phyloP scores from a whole-genome alignment of 192 early-diverging fungal species.

The Mycoemilia scoparia region DNA sequence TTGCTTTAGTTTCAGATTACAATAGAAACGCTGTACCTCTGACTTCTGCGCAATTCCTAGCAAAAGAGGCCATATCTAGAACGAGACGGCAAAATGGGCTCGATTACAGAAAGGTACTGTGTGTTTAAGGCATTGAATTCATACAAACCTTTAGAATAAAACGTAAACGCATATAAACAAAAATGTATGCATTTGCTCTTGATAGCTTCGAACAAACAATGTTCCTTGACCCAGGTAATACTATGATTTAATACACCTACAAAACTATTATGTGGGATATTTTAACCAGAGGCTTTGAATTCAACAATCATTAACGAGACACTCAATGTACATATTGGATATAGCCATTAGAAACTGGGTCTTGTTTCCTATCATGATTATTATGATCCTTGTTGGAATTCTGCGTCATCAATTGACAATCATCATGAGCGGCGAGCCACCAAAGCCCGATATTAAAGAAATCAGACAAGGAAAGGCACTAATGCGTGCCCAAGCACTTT shows the following conservation, averaged over 20 bases:
- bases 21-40: too few species aligned
- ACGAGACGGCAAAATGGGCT: constrained; percentile 8
- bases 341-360: constrained; percentile 80
- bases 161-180: too few species aligned
- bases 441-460: constrained; percentile 56
- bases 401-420: constrained; percentile 81
- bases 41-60: too few species aligned
- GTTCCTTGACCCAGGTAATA: constrained; percentile 51
- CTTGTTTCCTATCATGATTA: constrained; percentile 87
- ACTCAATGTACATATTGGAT: not conserved
- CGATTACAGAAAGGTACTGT: constrained; percentile 13
- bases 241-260: too few species aligned
- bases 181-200: not conserved
- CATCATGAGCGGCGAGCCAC: constrained; percentile 67
- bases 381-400: constrained; percentile 95
- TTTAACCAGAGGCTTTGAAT: not conserved
- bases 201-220: constrained; percentile 31
- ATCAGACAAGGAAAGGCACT: constrained; percentile 71
- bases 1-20: too few species aligned
- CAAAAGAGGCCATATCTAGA: not conserved
- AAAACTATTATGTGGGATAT: not conserved
- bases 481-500: constrained; percentile 47
- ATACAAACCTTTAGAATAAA: too few species aligned
- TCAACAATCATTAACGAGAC: not conserved
- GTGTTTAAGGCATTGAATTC: too few species aligned